Conservation (phyloP, 2,329 filamentous ascomycete genomes). For the Aplosporella prunicola region DNA sequence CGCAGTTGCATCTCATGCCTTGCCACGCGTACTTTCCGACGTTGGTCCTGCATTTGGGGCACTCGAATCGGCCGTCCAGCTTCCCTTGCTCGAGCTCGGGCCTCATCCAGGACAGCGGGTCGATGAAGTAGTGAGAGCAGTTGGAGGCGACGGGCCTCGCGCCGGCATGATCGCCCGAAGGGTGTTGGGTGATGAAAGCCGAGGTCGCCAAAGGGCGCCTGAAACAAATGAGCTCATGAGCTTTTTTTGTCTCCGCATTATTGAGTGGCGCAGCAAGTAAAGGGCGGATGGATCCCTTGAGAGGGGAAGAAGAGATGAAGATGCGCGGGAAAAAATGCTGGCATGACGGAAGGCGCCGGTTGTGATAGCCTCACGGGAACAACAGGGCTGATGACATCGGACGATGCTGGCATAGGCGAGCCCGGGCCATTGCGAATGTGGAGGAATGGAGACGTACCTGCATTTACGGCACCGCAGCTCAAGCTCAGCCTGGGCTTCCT, state of each 20-base stretch:
- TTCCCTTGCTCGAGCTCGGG: slow-evolving; percentile 71
- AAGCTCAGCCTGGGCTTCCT: slow-evolving; percentile 27
- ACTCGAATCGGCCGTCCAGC: slow-evolving; percentile 74
- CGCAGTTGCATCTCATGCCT: slow-evolving; percentile 85
- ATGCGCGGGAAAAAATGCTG: no score
- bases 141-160: slow-evolving; percentile 19
- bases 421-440: slow-evolving; percentile 5
- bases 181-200: slow-evolving; percentile 60
- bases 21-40: slow-evolving; percentile 95
- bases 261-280: no score
- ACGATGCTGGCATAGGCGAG: not conserved
- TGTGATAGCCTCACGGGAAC: no score
- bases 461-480: slow-evolving; percentile 88
- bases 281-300: no score
- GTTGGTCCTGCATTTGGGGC: slow-evolving; percentile 75
- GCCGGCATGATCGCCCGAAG: slow-evolving; percentile 3
- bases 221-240: no score
- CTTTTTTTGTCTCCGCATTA: no score
- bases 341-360: no score
- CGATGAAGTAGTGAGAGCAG: slow-evolving; percentile 84
- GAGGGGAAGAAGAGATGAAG: no score
- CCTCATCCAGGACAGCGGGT: slow-evolving; percentile 93
- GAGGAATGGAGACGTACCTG: slow-evolving; percentile 42
- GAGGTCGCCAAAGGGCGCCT: slow-evolving; percentile 54
- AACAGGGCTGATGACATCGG: not conserved